phyloP scores from a whole-genome alignment of 2,329 filamentous ascomycete genomes.

The Nakataea oryzae region DNA sequence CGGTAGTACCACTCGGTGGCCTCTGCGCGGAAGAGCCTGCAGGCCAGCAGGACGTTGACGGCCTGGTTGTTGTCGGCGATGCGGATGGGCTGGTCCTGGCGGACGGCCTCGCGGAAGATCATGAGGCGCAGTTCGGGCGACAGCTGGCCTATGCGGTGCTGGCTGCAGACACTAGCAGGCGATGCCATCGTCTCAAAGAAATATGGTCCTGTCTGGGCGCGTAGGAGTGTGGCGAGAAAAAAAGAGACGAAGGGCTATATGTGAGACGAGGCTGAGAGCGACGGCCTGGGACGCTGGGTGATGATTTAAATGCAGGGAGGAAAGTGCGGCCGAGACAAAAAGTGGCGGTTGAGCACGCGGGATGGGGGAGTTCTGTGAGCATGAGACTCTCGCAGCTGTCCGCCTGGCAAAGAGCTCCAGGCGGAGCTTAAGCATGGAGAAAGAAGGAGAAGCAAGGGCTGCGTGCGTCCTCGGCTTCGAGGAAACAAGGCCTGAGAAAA shows the following conservation, averaged over 20 bases:
- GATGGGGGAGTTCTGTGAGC: too few relatives aligned
- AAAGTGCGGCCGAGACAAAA: too few relatives aligned
- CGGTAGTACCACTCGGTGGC: slow-evolving; percentile 2
- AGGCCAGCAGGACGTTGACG: neutral
- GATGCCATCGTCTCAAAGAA: neutral
- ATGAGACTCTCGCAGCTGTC: too few relatives aligned
- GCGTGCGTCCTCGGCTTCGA: neutral
- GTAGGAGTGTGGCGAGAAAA: neutral
- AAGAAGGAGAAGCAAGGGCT: neutral
- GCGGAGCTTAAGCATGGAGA: neutral
- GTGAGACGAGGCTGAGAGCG: too few relatives aligned
- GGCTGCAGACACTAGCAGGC: too few relatives aligned
- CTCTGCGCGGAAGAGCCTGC: slow-evolving; percentile 1
- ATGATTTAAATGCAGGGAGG: too few relatives aligned
- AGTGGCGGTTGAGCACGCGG: neutral
- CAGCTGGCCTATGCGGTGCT: neutral
- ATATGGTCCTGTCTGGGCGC: too few relatives aligned
- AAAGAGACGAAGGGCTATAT: neutral
- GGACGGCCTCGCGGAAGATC: slow-evolving; percentile 1
- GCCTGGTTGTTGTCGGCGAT: neutral
- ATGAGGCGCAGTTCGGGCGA: slow-evolving; percentile 1
- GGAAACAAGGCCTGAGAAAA: neutral
- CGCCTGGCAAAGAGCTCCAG: neutral
- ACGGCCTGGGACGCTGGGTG: too few relatives aligned
- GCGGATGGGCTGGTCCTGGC: neutral